Evolutionary conservation across 495 filamentous ascomycete genomes (phyloP).

Genomic region (Parathielavia appendiculata): DNA sequence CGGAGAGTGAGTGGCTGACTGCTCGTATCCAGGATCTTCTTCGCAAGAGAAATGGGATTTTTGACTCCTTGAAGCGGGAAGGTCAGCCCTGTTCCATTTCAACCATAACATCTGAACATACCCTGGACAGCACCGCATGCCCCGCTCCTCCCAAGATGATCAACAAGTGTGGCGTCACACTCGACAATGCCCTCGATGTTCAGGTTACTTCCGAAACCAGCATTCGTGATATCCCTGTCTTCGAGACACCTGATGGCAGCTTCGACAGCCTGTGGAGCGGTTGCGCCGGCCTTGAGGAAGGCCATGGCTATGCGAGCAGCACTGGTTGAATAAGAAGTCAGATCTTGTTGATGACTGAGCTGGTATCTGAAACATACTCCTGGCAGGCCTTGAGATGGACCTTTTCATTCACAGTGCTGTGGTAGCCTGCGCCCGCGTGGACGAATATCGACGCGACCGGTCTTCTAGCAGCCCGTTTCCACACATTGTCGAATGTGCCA

Average conservation of each 20-base stretch:
- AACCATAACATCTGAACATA: slow-evolving; percentile 42
- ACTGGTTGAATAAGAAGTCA: slow-evolving; percentile 42
- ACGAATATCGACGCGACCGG: slow-evolving; percentile 71
- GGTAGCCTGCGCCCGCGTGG: slow-evolving; percentile 94
- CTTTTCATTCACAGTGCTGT: slow-evolving; percentile 75
- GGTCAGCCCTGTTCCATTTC: neutral
- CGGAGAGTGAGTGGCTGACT: slow-evolving; percentile 67
- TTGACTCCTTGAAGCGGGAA: slow-evolving; percentile 59
- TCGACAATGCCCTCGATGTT: slow-evolving; percentile 85
- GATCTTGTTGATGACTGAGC: neutral
- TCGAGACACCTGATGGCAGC: slow-evolving; percentile 81
- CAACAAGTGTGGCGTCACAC: slow-evolving; percentile 87
- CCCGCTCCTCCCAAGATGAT: slow-evolving; percentile 85
- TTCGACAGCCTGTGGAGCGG: slow-evolving; percentile 87
- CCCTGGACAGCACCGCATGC: slow-evolving; percentile 85
- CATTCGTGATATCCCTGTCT: slow-evolving; percentile 91
- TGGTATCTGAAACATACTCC: slow-evolving; percentile 55
- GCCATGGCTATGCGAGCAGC: slow-evolving; percentile 75
- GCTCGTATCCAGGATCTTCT: slow-evolving; percentile 71
- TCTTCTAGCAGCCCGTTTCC: slow-evolving; percentile 17
- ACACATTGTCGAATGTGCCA: slow-evolving; percentile 24
- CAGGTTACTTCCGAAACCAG: slow-evolving; percentile 94
- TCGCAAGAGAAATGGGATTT: slow-evolving; percentile 86
- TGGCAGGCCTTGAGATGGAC: slow-evolving; percentile 80
- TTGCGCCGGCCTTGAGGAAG: slow-evolving; percentile 68